A percentile compares a stretch with the other conserved stretches of the same genome.
These are phyloP conservation scores for Orbilia quercus DNA, from an alignment of 2,329 filamentous ascomycete species.

Conservation along the genomic window DNA sequence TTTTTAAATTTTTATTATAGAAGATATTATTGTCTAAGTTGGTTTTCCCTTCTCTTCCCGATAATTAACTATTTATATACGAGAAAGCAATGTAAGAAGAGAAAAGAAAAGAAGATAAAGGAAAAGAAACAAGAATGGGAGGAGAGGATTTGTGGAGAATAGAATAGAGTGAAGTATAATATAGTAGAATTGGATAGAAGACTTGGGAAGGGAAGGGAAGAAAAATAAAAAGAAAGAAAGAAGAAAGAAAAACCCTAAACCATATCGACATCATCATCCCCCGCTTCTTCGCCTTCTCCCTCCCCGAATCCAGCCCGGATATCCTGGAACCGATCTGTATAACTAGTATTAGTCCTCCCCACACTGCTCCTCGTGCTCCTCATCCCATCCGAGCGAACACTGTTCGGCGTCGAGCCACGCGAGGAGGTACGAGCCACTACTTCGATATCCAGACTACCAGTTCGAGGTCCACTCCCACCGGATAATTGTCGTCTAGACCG, in stretches of 20 bases:
- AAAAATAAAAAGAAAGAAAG: conserved; percentile 2
- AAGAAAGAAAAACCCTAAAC: not conserved
- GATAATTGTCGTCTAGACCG: not conserved
- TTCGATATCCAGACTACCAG: not conserved
- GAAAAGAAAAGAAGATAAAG: not conserved
- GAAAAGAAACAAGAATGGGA: conserved; percentile 1
- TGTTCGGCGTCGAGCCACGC: not conserved
- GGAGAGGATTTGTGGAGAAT: not conserved
- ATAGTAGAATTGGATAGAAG: too few relatives aligned
- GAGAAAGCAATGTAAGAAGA: not conserved
- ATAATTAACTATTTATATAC: not conserved
- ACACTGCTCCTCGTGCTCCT: conserved; percentile 17
- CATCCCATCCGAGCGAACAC: conserved; percentile 10
- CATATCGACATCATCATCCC: conserved; percentile 33
- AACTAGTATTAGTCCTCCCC: conserved; percentile 11
- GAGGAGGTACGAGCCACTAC: not conserved
- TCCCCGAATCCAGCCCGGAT: conserved; percentile 11
- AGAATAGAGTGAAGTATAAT: too few relatives aligned
- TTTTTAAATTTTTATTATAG: too few relatives aligned
- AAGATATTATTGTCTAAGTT: too few relatives aligned
- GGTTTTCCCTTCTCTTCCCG: not conserved
- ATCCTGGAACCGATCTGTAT: conserved; percentile 25
- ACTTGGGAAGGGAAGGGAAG: too few relatives aligned
- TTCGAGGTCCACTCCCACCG: not conserved
- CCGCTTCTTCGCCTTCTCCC: conserved; percentile 16